A percentile compares a stretch with the other conserved stretches of the same genome.
phyloP scores from a whole-genome alignment of 176 grass and related monocot genomes.

The Zoysia japonica region DNA sequence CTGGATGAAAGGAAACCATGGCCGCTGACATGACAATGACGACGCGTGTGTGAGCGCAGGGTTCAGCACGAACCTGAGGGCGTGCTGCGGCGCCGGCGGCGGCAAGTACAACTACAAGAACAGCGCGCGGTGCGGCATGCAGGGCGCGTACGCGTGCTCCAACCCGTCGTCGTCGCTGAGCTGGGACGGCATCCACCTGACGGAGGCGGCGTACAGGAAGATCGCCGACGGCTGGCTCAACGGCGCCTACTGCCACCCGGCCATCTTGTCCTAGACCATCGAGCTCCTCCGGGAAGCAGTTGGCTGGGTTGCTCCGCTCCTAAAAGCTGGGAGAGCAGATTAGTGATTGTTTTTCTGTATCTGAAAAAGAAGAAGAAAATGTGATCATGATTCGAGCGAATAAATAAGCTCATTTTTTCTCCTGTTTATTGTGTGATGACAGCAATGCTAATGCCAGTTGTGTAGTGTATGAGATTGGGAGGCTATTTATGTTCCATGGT shows the following conservation, averaged over 20 bases:
- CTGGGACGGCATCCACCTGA: constrained; percentile 92
- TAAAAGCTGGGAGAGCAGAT: no score
- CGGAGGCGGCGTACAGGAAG: constrained; percentile 77
- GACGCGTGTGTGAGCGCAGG: no score
- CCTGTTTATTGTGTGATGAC: constrained; percentile 3
- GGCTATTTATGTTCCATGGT: constrained; percentile 13
- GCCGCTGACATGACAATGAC: no score
- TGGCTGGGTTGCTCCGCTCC: no score
- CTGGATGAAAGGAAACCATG: no score
- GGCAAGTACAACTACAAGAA: constrained; percentile 85
- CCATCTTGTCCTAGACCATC: constrained; percentile 26
- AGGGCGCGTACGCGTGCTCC: constrained; percentile 52
- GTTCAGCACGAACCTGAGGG: constrained; percentile 16
- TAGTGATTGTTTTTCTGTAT: not conserved
- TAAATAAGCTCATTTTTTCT: constrained; percentile 11
- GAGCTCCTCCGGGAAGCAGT: no score
- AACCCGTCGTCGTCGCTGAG: constrained; percentile 59
- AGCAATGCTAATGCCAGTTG: constrained; percentile 4
- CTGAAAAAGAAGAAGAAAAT: not conserved
- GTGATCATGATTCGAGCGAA: not conserved
- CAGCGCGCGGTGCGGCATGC: constrained; percentile 55
- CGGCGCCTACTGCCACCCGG: constrained; percentile 70
- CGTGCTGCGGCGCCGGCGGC: constrained; percentile 71
- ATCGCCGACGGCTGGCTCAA: constrained; percentile 79
- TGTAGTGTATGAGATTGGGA: not conserved